Evolutionary conservation across 768 basidiomycete genomes (phyloP), one percentile per base, ranked within the genome.

Genomic region (Tephrocybe sp.): DNA sequence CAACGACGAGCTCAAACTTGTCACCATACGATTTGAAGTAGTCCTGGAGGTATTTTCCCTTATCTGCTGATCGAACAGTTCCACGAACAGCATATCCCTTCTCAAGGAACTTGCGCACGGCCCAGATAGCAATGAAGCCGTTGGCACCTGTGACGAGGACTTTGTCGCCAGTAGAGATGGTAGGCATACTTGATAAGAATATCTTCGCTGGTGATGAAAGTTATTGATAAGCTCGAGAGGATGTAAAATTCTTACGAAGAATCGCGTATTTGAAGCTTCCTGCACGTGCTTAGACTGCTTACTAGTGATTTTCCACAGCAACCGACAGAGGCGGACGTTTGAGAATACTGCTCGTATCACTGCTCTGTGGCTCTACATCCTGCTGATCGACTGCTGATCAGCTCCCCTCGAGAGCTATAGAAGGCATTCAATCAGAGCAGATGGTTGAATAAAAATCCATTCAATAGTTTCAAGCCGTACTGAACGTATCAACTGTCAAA

Each of bases 111-210:
- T 36, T 50, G 29, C 56, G 57, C n/a, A 64, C 55, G 34, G 66
- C 57, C 64, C 65, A 66, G n/a, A 53, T 56, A 7, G 57, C 65
- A 37, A 68, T 59, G 53, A 54, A 68, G 24, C 66, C 65, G 31
- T 61, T 66, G 0, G 64, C 65, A 3, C 66, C 66, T 24, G 66
- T 55, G 11, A 66, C 63, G 41, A 67, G 63, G 8, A 64, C 56
- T 45, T 61, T 65, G 41, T 53, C 52, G 27, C 57, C 54, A 3
- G 60, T 18, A 3, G 50, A 11, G 33, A 63, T 51, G 31, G 46
- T 54, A 16, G 62, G 62, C 62, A 64, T 64, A n/a, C 11, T 10
- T 42, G 11, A 13, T 41, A 11, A 12, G 4, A 27, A n/a, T 36
- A 30, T 7, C 11, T 34, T 12, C 9, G 33, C 15, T 7, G 33